These are phyloP conservation scores for Botrytis paeoniae DNA, from an alignment of 2,329 filamentous ascomycete genomes.

Conservation along the genomic window DNA sequence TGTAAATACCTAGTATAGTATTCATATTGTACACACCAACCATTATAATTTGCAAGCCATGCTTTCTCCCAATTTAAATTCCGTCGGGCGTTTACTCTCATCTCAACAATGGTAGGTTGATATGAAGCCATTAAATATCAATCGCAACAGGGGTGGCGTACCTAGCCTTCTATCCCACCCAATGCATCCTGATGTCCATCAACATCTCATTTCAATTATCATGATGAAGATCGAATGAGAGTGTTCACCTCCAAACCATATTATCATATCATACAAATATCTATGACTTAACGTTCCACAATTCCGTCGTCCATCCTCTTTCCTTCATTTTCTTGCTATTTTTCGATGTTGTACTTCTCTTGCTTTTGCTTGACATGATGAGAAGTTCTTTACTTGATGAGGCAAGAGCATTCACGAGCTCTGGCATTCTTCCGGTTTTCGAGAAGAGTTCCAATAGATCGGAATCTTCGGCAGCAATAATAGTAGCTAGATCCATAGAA, in stretches of 20 bases:
- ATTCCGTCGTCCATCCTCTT: conserved; percentile 60
- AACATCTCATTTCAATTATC: background rate
- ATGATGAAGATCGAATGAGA: background rate
- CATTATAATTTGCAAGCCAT: conserved; percentile 10
- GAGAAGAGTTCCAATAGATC: conserved; percentile 65
- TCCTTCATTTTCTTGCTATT: conserved; percentile 59
- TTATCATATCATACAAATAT: background rate
- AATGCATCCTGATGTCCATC: conserved; percentile 3
- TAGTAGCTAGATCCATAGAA: conserved; percentile 79
- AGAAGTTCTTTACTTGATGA: conserved; percentile 34
- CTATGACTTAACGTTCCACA: conserved; percentile 47
- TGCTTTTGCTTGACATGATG: conserved; percentile 49
- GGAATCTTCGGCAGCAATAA: conserved; percentile 68
- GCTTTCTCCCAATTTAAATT: background rate
- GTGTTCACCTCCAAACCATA: background rate
- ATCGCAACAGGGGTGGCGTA: conserved; percentile 5
- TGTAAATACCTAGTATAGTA: background rate
- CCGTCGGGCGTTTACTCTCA: background rate
- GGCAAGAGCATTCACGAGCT: conserved; percentile 74
- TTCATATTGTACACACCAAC: background rate
- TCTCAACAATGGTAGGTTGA: conserved; percentile 9
- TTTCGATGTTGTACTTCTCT: conserved; percentile 43
- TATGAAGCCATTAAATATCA: conserved; percentile 4
- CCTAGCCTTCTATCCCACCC: conserved; percentile 10
- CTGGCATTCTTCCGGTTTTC: conserved; percentile 65